Base-by-base conservation (phyloP, 75 land plant genomes). In the Ceratopteris richardii region DNA sequence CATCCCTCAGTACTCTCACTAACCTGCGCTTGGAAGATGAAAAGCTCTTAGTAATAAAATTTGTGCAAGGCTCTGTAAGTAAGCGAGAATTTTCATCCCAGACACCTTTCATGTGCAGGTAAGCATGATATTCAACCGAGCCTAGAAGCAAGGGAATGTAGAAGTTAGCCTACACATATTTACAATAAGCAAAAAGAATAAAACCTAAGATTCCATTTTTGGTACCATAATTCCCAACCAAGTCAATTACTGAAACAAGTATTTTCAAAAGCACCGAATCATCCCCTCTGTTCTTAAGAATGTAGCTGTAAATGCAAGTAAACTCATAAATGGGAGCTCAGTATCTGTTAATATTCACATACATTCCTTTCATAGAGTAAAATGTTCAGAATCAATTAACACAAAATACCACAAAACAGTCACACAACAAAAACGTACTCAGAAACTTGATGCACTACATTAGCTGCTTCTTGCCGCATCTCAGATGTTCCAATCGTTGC, bases 141-240 rank as follows among this genome's bases (percentile, higher is more conserved):
- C 54, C 54, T 52, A 26, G 28, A 52, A 24, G 1, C 14, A 26
- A 40, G 14, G 42, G 42, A 40, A 40, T 10, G 14, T 10, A 14
- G 42, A 40, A 10, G 42, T 40, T 40, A n/a, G n/a, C n/a, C n/a
- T n/a, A n/a, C n/a, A n/a, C n/a, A n/a, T n/a, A n/a, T 33, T 33
- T 4, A 33, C 9, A 33, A 33, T 9, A 33, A 33, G 9, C 37
- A 33, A 33, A 33, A 33, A 33, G 37, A 3, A 33, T 3, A 33
- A 4, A 46, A n/a, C n/a, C n/a, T n/a, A n/a, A n/a, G n/a, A n/a
- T n/a, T n/a, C n/a, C n/a, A n/a, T n/a, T n/a, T n/a, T n/a, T 46
- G 3, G 57, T 84, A 94, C 98, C 98, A 77, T 71, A 86, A 54
- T 90, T 94, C 63, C 63, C 88, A 47, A 90, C 67, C 26, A 84